Evolutionary conservation across 768 basidiomycete species (phyloP), one percentile per base, ranked within the genome.

Genomic region (Termitomyces sp.): DNA sequence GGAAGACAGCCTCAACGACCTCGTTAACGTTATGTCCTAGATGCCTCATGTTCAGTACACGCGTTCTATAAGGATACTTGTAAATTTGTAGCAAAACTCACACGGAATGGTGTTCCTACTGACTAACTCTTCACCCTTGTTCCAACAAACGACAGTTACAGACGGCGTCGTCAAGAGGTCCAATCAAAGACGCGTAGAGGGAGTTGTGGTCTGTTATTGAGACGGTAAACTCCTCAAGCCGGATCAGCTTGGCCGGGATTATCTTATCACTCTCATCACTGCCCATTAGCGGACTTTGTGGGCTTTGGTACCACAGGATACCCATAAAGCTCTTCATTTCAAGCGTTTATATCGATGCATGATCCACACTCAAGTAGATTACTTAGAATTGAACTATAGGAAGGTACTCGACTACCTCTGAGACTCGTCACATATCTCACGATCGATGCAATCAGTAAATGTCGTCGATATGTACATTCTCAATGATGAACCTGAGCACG

Each of bases 41-140:
- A 62, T 75, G 81, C 82, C 81, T 83, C 82, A 79, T 84, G 81
- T 81, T 76, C 63, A 78, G 73, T 66, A 73, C 80, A 80, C 79
- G 77, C 75, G 77, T 74, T 72, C 66, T 67, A 69, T 70, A 71
- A 71, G 63, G 57, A 59, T 57, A 34, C 41, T 58, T 51, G 45
- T 54, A 62, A 61, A 52, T 58, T 61, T 60, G 46, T 36, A 37
- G 53, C 47, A 37, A 61, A 60, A 69, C 69, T 71, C 62, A 70
- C 74, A 63, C 61, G 61, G 53, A 58, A 59, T 53, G 45, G 57
- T 61, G 47, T 50, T 47, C 57, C 53, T 24, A 27, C 44, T 36
- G 44, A 44, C 57, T 47, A 46, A 39, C 22, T 31, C 50, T 53
- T 47, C 51, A 53, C 50, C 20, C 51, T 62, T 46, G 54, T 60